Conservation (phyloP, 2,329 filamentous ascomycete species). For the Hymenoscyphus scutula region DNA sequence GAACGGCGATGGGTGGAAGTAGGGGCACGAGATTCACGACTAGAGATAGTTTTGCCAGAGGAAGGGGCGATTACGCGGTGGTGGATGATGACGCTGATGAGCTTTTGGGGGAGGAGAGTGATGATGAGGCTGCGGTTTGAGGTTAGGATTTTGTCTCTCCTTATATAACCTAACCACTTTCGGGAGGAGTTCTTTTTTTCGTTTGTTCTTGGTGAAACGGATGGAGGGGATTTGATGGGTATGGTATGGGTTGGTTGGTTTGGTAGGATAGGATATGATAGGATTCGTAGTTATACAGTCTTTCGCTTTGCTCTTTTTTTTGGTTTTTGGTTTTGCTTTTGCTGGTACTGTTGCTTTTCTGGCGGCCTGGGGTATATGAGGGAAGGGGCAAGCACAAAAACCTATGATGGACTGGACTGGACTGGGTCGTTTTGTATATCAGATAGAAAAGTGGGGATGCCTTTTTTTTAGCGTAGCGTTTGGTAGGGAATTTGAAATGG, state of each 20-base stretch:
- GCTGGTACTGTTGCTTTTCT: not conserved
- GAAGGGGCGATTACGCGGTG: slow-evolving; percentile 80
- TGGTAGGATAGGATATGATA: not conserved
- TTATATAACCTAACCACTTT: not conserved
- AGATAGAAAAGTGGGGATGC: too few species aligned
- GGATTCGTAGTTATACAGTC: slow-evolving; percentile 4
- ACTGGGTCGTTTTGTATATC: not conserved
- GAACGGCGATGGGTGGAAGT: slow-evolving; percentile 50
- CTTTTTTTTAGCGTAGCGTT: too few species aligned
- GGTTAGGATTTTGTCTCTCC: not conserved
- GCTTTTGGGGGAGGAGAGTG: slow-evolving; percentile 86
- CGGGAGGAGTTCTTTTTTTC: not conserved
- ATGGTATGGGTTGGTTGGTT: not conserved
- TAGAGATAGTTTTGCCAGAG: slow-evolving; percentile 82
- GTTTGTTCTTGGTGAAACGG: not conserved
- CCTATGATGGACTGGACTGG: not conserved
- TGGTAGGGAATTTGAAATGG: too few species aligned
- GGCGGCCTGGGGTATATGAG: too few species aligned
- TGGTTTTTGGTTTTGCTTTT: too few species aligned
- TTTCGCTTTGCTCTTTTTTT: too few species aligned
- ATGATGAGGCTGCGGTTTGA: slow-evolving; percentile 68
- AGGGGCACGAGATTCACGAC: slow-evolving; percentile 68
- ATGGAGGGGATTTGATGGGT: not conserved
- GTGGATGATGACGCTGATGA: slow-evolving; percentile 95
- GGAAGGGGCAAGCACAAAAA: too few species aligned